Base-by-base conservation (phyloP, 495 filamentous ascomycete species). In the Penicillium verhagenii region DNA sequence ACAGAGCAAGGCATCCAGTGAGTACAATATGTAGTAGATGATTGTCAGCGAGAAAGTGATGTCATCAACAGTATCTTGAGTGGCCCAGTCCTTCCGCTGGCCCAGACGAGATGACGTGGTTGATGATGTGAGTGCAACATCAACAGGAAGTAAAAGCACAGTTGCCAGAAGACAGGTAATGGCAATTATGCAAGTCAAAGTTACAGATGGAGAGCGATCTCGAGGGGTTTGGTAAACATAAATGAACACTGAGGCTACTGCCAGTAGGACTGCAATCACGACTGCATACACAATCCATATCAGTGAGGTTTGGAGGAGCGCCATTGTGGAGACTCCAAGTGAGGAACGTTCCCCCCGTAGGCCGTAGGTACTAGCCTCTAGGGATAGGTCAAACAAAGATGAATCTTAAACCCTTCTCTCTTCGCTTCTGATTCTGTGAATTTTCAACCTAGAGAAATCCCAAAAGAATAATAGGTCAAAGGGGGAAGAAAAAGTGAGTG, bases 251-350 rank as follows among this genome's bases (percentile, higher is more conserved):
- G 87, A 81, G 50, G 91, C 85, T 54, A 90, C 82, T 47, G 81
- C 69, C 33, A 92, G 75, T 56, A 89, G 78, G 28, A 96, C 65
- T 50, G 70, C 85, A 31, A 96, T 75, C 33, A 88, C 90, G 35
- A 91, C 83, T 52, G 84, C 91, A 72, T 91, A 97, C n/a, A 92
- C 82, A 26, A 92, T 82, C 92, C 92, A 96, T 59, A 96, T 95
- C 37, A 96, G 81, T 60, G 88, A 87, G 6, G 86, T 86, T 67
- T 92, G 90, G 48, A 96, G 81, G 62, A 91, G 79, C 14, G 82
- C 83, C 86, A 88, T 87, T 11, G 46, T 67, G 53, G 52, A 58
- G 40, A 23, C 21, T n/a, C n/a, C n/a, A 7, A 31, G 7, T 23
- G 23, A 42, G n/a, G n/a, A n/a, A n/a, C n/a, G n/a, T n/a, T n/a